Percentiles rank a stretch among this genome's conserved stretches.
Evolutionary conservation across 2,329 filamentous ascomycete species (phyloP).

Genomic region (Exophiala viscosa): DNA sequence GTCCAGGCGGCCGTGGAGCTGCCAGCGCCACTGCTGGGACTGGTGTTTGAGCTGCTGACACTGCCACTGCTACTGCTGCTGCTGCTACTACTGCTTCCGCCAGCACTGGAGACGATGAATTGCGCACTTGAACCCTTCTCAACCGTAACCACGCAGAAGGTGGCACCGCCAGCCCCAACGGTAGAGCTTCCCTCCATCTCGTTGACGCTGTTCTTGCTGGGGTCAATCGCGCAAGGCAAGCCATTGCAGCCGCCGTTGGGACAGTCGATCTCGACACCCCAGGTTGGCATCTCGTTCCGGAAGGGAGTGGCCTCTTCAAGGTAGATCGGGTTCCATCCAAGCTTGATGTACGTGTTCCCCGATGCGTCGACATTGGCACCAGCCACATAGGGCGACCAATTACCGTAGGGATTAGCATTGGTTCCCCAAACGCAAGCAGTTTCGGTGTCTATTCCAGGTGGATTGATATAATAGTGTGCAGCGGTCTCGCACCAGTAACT

Average conservation of each 20-base stretch:
- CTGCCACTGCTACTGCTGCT: conserved; percentile 4
- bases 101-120: conserved; percentile 59
- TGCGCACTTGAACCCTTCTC: conserved; percentile 62
- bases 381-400: conserved; percentile 74
- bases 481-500: conserved; percentile 70
- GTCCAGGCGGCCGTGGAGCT: not conserved
- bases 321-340: conserved; percentile 76
- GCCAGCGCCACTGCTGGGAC: not conserved
- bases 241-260: conserved; percentile 64
- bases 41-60: not conserved
- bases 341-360: conserved; percentile 69
- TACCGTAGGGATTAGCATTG: conserved; percentile 60
- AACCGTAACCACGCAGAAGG: conserved; percentile 75
- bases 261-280: conserved; percentile 68
- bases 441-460: conserved; percentile 58
- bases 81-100: conserved; percentile 35
- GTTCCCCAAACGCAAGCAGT: conserved; percentile 71
- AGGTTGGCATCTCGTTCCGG: conserved; percentile 57
- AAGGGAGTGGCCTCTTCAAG: conserved; percentile 52
- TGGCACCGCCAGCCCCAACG: conserved; percentile 62
- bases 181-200: conserved; percentile 57
- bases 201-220: conserved; percentile 53
- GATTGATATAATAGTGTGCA: conserved; percentile 77
- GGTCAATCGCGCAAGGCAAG: conserved; percentile 69
- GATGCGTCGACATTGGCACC: conserved; percentile 65